phyloP scores from a whole-genome alignment of 2,329 filamentous ascomycete species.

The Bretziella fagacearum region DNA sequence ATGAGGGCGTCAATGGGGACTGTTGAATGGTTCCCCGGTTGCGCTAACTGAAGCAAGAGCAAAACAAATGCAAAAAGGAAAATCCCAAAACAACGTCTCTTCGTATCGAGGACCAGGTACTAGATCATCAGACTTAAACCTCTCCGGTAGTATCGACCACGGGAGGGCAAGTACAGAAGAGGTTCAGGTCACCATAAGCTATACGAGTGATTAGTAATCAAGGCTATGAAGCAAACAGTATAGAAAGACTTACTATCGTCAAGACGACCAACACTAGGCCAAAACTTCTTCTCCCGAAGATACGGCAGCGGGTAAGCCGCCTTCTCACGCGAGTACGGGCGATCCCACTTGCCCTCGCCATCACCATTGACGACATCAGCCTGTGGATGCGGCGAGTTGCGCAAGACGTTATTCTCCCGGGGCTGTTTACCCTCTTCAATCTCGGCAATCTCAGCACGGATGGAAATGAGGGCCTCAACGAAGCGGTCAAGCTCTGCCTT shows the following conservation, averaged over 20 bases:
- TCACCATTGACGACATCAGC: slow-evolving; percentile 53
- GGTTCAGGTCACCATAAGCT: slow-evolving; percentile 82
- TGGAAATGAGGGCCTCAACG: slow-evolving; percentile 74
- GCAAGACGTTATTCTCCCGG: slow-evolving; percentile 64
- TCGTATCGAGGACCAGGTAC: neutral
- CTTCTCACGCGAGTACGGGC: slow-evolving; percentile 64
- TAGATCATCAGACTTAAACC: neutral
- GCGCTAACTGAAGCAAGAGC: slow-evolving; percentile 1
- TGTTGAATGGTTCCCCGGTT: slow-evolving; percentile 5
- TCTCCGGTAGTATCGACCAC: slow-evolving; percentile 44
- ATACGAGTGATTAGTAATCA: slow-evolving; percentile 8
- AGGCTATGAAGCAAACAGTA: neutral
- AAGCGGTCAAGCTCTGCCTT: slow-evolving; percentile 88
- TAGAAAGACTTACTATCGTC: slow-evolving; percentile 55
- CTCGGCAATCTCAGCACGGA: slow-evolving; percentile 67
- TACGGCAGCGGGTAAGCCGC: slow-evolving; percentile 76
- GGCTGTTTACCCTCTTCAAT: slow-evolving; percentile 67
- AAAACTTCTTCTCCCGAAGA: slow-evolving; percentile 92
- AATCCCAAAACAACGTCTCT: slow-evolving; percentile 11
- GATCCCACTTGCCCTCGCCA: slow-evolving; percentile 48
- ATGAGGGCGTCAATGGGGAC: neutral
- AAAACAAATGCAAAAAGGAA: slow-evolving; percentile 10
- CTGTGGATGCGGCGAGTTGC: slow-evolving; percentile 76
- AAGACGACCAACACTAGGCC: slow-evolving; percentile 72
- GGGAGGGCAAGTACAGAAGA: slow-evolving; percentile 87